Base-by-base conservation (phyloP, 192 early-diverging fungal species). In the Coemansia interrupta region DNA sequence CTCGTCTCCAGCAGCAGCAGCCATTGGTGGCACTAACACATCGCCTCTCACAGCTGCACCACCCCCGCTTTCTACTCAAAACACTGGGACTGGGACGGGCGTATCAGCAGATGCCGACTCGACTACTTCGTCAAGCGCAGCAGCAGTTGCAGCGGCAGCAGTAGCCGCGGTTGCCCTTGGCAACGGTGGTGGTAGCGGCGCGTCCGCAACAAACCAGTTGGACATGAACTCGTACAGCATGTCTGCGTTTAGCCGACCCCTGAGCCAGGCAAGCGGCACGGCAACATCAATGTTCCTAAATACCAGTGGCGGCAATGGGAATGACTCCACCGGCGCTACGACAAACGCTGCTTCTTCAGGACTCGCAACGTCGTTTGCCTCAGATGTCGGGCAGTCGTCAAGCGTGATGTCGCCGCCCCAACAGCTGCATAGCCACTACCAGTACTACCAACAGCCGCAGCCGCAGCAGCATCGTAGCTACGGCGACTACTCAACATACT, bases 241-340 rank as follows among this genome's bases (percentile, higher is more conserved):
- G n/a, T 78, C 75, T 39, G 69, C 75, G 13, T 67, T 78, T 36
- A 78, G 70, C 29, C 61, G 75, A 2, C 75, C 75, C 41, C 63
- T 78, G 3, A 61, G 53, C 19, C 69, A 68, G 59, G 24, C 58
- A 10, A 64, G 51, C 28, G 52, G 58, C 53, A 69, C 75, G 6
- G 43, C 73, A 3, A 55, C 68, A 3, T 49, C 68, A 18, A 54
- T 64, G 56, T 59, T 78, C 51, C 30, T 72, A 18, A 56, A 55
- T 46, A 61, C 58, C 56, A 51, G 24, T 10, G 7, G 4, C 26
- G 47, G 22, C 24, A 28, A 38, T 30, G 53, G 23, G 18, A 43
- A 54, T 44, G 61, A 29, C 7, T 39, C 45, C 11, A 48, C 45
- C 19, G 41, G 53, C 20, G 43, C 40, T 10, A 6, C 32, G 1